Evolutionary conservation across 208 protist species (phyloP), one percentile per base, ranked within the genome.

Genomic region (Sergeia podlipaevii): DNA sequence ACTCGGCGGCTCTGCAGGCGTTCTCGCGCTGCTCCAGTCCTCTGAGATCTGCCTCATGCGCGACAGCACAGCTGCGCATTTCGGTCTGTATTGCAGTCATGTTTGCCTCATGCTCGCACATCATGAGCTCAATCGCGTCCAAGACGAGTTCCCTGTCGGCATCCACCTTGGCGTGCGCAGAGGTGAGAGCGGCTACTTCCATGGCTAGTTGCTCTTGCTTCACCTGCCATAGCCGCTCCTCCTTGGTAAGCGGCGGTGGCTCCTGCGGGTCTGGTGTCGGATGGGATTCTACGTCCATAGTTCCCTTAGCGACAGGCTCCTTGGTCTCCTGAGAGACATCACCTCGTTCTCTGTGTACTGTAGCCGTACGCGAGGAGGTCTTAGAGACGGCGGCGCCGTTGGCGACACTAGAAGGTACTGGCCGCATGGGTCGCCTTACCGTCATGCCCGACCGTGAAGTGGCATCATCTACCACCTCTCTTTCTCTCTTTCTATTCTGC

Each of bases 101-200:
- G 18, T 65, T 50, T 21, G 10, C 3, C 21, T 77, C 77, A 26
- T 85, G 68, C 6, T 21, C 20, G 13, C 33, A 34, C 18, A 85
- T 49, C 69, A 77, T 74, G 17, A 39, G 46, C 38, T 82, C 69
- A 23, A 77, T 56, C 0, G 67, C 73, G 41, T 80, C 68, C 18
- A 66, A 21, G 15, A 73, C 55, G 10, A 36, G 54, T 23, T 67
- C 65, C 37, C 49, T 32, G 21, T 73, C 63, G 4, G 2, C 28
- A 18, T 30, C 42, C 24, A 20, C 36, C 20, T 21, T 48, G 48
- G 36, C 57, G 54, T 54, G 45, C 20, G 17, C 52, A 51, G 11
- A 23, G 4, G 56, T 18, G 39, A 65, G 55, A n/a, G 24, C 38
- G 15, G 30, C n/a, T 15, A 74, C 33, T 17, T 62, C 38, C 3